Evolutionary conservation across 345 rosid genomes (phyloP).

Genomic region (Corchorus olitorius): DNA sequence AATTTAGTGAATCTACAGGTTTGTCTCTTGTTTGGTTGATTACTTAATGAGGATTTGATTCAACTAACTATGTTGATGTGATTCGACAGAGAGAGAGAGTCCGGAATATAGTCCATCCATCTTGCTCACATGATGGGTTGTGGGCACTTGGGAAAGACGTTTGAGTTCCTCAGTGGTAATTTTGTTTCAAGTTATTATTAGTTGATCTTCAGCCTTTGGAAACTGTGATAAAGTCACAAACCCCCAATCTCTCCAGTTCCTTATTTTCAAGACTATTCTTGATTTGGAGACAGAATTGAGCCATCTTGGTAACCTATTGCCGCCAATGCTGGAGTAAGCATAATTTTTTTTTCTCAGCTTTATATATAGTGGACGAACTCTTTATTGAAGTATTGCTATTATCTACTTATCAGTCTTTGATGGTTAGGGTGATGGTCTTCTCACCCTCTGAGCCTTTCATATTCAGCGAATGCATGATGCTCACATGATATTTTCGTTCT

Average conservation of each 20-base stretch:
- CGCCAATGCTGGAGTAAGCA: constrained; percentile 85
- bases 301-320: constrained; percentile 95
- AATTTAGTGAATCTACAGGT: too few species aligned
- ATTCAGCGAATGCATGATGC: neutral
- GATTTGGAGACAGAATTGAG: constrained; percentile 85
- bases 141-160: constrained; percentile 77
- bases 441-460: neutral
- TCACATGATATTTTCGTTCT: constrained; percentile 13
- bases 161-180: neutral
- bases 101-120: constrained; percentile 79
- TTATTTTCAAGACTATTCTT: constrained; percentile 74
- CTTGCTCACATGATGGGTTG: constrained; percentile 85
- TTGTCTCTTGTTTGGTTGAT: too few species aligned
- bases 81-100: constrained; percentile 86
- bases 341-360: constrained; percentile 1
- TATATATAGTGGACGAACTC: neutral
- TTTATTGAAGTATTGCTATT: constrained; percentile 8
- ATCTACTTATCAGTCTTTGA: neutral
- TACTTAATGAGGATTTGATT: too few species aligned
- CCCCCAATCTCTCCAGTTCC: constrained; percentile 91
- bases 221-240: constrained; percentile 89
- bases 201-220: constrained; percentile 83
- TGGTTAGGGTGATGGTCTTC: neutral
- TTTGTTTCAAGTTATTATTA: neutral
- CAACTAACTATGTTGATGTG: constrained; percentile 99